Evolutionary conservation across 306 rosid species (phyloP), one percentile per base, ranked within the genome.

Genomic region (Geum urbanum): DNA sequence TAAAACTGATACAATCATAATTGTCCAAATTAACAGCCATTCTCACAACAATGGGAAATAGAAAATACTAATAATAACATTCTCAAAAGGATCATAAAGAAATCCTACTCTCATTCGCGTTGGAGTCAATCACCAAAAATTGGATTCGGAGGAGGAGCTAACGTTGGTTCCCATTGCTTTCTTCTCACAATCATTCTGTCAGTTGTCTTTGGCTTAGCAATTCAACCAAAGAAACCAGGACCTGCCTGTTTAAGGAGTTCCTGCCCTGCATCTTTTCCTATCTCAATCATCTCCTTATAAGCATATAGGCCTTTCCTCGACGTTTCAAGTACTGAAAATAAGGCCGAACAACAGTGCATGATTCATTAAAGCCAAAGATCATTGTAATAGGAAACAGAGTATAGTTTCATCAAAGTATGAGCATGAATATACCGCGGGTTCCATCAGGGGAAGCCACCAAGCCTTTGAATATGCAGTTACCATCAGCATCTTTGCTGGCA

Each of bases 401-500:
- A 14, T 68, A 56, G 53, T 49, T 64, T 77, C 19, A 63, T 52
- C 32, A 40, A 20, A 4, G 58, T 2, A 8, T 4, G 9, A 72
- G 67, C 50, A 75, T 19, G 44, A 43, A 48, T 79, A 37, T 85
- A 91, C 97, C 97, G 2, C 83, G 85, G 40, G 89, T 75, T 74
- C 97, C 97, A 49, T 88, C 92, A 0, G 97, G 91, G 54, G 96
- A 86, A 77, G 96, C 96, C 66, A 91, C 92, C 77, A 91, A 79
- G 79, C 97, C 96, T 81, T 83, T 84, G 70, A 91, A 91, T 71
- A 88, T 67, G 84, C 97, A 91, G 47, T 84, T 84, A 4, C 92
- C 96, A 61, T 82, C 89, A 54, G 74, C 88, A 43, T 73, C 90
- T 80, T 82, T 88, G 74, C 78, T 74, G 51, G 97, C 97, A 77